Conservation (phyloP, 352 stramenopile species). For the Globisporangium nagaii region DNA sequence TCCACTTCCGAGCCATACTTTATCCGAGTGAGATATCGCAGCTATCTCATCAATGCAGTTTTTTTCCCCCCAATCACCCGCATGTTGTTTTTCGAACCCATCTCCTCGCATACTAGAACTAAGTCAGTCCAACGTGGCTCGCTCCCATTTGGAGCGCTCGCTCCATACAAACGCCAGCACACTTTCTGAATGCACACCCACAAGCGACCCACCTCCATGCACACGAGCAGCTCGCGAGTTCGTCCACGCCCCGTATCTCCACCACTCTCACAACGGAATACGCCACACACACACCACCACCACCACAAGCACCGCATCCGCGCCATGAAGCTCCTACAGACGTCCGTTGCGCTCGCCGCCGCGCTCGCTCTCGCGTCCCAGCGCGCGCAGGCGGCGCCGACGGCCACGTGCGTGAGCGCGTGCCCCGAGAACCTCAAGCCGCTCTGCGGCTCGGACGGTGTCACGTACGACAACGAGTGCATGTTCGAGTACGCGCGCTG, state of each 20-base stretch:
- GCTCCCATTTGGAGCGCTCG: no score
- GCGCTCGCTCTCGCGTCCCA: not conserved
- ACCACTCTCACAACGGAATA: not conserved
- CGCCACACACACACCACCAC: not conserved
- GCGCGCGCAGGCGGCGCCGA: not conserved
- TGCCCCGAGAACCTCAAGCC: conserved; percentile 3
- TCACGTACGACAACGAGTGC: conserved; percentile 3
- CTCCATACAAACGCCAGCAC: not conserved
- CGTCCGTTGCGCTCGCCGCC: not conserved
- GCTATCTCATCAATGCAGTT: no score
- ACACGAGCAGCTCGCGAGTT: no score
- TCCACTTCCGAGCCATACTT: no score
- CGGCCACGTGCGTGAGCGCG: not conserved
- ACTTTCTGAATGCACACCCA: not conserved
- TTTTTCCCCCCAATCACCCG: no score
- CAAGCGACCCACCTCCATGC: not conserved
- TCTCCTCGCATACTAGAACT: no score
- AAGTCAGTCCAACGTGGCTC: no score
- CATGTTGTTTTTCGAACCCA: no score
- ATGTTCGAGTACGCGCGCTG: not conserved
- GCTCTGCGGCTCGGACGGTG: conserved; percentile 1
- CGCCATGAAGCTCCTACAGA: not conserved
- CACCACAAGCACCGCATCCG: not conserved
- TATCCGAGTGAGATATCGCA: not conserved
- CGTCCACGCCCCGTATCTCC: no score